Conservation (phyloP, 164 flowering plant species). For the Brasenia schreberi region DNA sequence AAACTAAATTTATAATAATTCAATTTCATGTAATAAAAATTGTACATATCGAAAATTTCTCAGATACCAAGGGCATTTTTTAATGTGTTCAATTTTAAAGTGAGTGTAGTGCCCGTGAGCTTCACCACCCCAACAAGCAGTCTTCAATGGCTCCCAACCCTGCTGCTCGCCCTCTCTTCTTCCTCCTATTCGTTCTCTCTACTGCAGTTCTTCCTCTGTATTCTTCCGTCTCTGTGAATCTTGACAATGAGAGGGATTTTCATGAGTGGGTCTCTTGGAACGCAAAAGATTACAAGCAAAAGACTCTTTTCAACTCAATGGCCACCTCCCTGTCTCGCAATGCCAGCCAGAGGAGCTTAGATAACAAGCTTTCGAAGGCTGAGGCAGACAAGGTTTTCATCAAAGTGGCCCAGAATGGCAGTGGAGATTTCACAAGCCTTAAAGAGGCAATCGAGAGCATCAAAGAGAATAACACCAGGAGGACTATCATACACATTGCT, state of each 20-base stretch:
- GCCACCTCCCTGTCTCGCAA: too few species aligned
- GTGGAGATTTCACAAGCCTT: slow-evolving; percentile 24
- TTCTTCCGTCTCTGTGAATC: slow-evolving; percentile 4
- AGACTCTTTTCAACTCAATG: neutral
- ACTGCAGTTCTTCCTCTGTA: slow-evolving; percentile 2
- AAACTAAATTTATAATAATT: too few species aligned
- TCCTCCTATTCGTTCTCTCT: slow-evolving; percentile 5
- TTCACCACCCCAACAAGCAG: neutral
- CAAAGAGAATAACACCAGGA: slow-evolving; percentile 24
- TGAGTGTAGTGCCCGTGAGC: neutral
- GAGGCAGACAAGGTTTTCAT: slow-evolving; percentile 25
- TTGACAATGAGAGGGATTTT: slow-evolving; percentile 8
- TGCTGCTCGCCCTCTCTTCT: neutral
- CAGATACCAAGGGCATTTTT: slow-evolving; percentile 1
- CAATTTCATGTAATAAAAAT: too few species aligned
- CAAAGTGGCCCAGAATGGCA: slow-evolving; percentile 33
- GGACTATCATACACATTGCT: slow-evolving; percentile 25
- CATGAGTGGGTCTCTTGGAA: slow-evolving; percentile 40
- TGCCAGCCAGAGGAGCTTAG: slow-evolving; percentile 8
- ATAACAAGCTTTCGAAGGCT: slow-evolving; percentile 26
- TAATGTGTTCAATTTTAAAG: slow-evolving; percentile 7
- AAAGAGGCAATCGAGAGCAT: slow-evolving; percentile 27
- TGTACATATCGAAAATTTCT: too few species aligned
- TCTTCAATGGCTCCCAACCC: slow-evolving; percentile 9
- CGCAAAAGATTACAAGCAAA: slow-evolving; percentile 13